Evolutionary conservation across 1,139 yeast species (phyloP), one percentile per base, ranked within the genome.

Genomic region (Debaryomycetaceae sp.): DNA sequence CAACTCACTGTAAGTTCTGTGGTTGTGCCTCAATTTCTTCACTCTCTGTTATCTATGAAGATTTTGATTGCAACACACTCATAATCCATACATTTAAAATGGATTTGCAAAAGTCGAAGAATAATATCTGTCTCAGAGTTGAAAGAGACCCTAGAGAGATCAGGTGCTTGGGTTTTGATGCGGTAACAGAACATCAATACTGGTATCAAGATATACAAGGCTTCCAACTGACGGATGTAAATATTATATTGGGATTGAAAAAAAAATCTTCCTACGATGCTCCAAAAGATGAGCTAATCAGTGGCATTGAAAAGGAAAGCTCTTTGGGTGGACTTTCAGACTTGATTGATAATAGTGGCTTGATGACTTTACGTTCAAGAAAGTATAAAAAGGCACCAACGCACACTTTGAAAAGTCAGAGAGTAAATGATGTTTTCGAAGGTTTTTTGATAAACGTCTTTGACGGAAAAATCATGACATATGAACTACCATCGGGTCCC

Each of bases 71-170:
- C 0, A 76, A 76, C 6, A 77, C 81, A 0, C 68, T 88, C 41
- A 82, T 85, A 6, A 69, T 87, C 62, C 96, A 88, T 56, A 84
- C 95, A 0, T 82, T 81, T 56, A 78, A 78, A 42, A 80, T 84
- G 42, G 88, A 84, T 48, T 59, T 57, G 33, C 86, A 85, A 57
- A 74, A 84, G 48, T 89, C 95, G 5, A 86, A 87, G 55, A 85
- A 81, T 49, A 84, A 81, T 54, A 89, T 89, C 40, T 89, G 97
- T 63, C 66, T 88, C 45, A 80, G 96, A 65, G 95, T 87, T 35
- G 96, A 89, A 64, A 84, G 97, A 76, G 96, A 89, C 65, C 89
- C 93, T 1, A 76, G 96, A 57, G 97, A 89, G 67, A 87, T 88
- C 38, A 78, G 96, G 68, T 89, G 97, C 65, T 72, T 85, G 38